Evolutionary conservation across 2,329 filamentous ascomycete genomes (phyloP).

Genomic region (Volutella citrinella): DNA sequence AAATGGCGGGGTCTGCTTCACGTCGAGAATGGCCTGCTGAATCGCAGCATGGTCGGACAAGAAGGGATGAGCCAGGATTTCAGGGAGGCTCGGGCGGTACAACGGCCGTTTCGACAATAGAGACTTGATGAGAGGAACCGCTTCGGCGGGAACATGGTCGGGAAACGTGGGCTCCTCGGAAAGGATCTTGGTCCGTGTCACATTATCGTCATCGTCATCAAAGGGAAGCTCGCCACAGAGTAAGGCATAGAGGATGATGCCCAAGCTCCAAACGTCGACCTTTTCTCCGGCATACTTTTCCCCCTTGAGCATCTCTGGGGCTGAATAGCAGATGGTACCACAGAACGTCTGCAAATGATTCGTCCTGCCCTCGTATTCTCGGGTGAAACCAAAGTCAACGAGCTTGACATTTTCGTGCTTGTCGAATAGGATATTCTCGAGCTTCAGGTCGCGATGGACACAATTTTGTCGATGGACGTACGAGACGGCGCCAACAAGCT

Average conservation of each 20-base stretch:
- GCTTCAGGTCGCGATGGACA: slow-evolving; percentile 93
- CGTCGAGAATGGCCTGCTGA: slow-evolving; percentile 84
- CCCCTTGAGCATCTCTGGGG: slow-evolving; percentile 96
- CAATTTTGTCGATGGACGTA: slow-evolving; percentile 96
- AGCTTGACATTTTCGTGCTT: slow-evolving; percentile 97
- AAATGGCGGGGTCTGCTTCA: slow-evolving; percentile 79
- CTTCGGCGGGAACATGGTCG: slow-evolving; percentile 73
- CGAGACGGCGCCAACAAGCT: slow-evolving; percentile 88
- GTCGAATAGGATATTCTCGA: slow-evolving; percentile 88
- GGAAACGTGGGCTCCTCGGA: slow-evolving; percentile 83
- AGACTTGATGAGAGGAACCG: slow-evolving; percentile 70
- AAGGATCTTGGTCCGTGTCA: slow-evolving; percentile 82
- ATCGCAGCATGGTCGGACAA: slow-evolving; percentile 81
- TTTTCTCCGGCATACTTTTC: slow-evolving; percentile 98
- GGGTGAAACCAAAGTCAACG: slow-evolving; percentile 96
- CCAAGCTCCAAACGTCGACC: slow-evolving; percentile 93
- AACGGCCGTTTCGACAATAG: slow-evolving; percentile 91
- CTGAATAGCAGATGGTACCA: slow-evolving; percentile 95
- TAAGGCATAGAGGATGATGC: slow-evolving; percentile 80
- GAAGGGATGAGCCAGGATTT: slow-evolving; percentile 86
- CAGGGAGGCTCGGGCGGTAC: slow-evolving; percentile 74
- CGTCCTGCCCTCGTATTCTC: slow-evolving; percentile 92
- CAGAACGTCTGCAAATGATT: slow-evolving; percentile 98
- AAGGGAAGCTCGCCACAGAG: slow-evolving; percentile 87
- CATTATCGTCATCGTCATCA: slow-evolving; percentile 89